Conservation (phyloP, 371 early-diverging fungal genomes). For the Mucor indicus region DNA sequence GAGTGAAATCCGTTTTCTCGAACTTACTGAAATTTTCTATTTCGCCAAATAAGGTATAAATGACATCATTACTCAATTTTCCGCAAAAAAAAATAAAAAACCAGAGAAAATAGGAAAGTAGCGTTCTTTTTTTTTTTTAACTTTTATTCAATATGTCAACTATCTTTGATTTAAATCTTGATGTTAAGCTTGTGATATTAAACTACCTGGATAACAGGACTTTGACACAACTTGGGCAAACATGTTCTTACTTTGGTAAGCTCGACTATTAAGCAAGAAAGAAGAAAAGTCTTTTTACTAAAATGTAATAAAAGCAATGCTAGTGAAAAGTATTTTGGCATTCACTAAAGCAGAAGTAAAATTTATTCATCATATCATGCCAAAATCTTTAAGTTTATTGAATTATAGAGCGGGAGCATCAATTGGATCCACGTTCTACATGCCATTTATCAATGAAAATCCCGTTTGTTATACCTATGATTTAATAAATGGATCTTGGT, state of each 20-base stretch:
- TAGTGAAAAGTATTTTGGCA: conserved; percentile 7
- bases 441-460: conserved; percentile 23
- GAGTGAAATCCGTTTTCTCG: not conserved
- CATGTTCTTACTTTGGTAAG: conserved; percentile 24
- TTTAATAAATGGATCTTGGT: conserved; percentile 14
- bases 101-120: not conserved
- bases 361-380: conserved; percentile 2
- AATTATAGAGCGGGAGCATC: conserved; percentile 23
- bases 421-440: conserved; percentile 21
- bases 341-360: conserved; percentile 9
- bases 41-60: not conserved
- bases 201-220: conserved; percentile 17
- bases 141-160: not conserved
- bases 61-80: not conserved
- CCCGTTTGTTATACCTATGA: conserved; percentile 25
- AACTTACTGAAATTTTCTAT: conserved; percentile 1
- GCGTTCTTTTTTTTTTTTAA: conserved; percentile 1
- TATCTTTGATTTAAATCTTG: conserved; percentile 16
- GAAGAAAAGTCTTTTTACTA: too few species aligned
- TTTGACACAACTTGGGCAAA: conserved; percentile 14
- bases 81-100: conserved; percentile 7
- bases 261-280: too few species aligned
- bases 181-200: conserved; percentile 11
- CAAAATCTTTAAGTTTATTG: conserved; percentile 9
- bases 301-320: too few species aligned